A percentile compares a stretch with the other conserved stretches of the same genome.
Evolutionary conservation across 208 protist species (phyloP).

Genomic region (Crithidia mellificae): DNA sequence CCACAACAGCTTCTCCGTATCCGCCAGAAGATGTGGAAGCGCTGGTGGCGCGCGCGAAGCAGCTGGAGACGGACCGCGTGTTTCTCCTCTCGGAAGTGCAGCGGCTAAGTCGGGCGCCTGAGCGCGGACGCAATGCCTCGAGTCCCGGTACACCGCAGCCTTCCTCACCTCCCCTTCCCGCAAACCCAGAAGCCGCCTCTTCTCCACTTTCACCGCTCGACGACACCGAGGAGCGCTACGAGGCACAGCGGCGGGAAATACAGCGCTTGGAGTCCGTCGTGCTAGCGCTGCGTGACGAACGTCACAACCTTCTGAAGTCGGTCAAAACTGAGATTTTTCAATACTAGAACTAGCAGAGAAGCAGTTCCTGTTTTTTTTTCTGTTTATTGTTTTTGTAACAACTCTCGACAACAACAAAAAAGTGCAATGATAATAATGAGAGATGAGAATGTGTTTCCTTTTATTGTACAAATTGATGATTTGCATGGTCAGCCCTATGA

Average conservation of each 20-base stretch:
- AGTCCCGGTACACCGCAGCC: not conserved
- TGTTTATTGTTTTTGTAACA: too few relatives aligned
- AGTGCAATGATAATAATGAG: not conserved
- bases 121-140: not conserved
- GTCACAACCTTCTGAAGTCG: conserved; percentile 8
- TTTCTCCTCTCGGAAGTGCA: conserved; percentile 22
- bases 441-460: too few relatives aligned
- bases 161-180: not conserved
- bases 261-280: conserved; percentile 23
- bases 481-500: too few relatives aligned
- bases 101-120: not conserved
- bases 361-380: not conserved
- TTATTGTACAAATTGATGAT: too few relatives aligned
- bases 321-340: conserved; percentile 21
- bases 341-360: not conserved
- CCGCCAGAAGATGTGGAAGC: conserved; percentile 30
- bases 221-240: conserved; percentile 10
- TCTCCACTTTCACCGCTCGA: not conserved
- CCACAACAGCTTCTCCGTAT: conserved; percentile 16
- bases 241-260: conserved; percentile 19
- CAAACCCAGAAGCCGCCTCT: not conserved
- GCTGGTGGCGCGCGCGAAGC: conserved; percentile 22
- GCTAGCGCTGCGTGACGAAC: conserved; percentile 28
- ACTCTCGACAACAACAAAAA: not conserved
- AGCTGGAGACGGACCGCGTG: conserved; percentile 25